Base-by-base conservation (phyloP, 192 early-diverging fungal genomes). In the Phlyctochytrium planicorne region DNA sequence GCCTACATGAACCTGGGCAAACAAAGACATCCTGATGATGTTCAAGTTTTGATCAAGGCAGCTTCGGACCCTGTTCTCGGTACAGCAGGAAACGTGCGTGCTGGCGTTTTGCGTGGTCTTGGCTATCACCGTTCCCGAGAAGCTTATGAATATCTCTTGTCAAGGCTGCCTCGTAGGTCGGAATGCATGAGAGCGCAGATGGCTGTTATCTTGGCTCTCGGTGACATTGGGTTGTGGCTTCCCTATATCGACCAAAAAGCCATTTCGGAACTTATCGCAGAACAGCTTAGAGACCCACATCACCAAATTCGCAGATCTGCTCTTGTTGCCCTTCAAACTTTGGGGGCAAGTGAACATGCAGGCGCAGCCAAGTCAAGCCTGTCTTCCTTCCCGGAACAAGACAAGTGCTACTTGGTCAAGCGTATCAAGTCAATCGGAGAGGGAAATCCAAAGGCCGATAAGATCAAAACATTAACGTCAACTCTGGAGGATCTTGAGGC, bases 11-110 rank as follows among this genome's bases (percentile, higher is more conserved):
- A 68, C 53, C 66, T 84, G 6, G 82, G 75, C 20, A 34, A 53
- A 20, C 82, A 84, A 60, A 63, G 67, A 20, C 68, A 82, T 62
- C 73, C 76, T 12, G 73, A 72, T 36, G 82, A 84, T 59, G 30
- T 76, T 2, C 36, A 25, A 0, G 71, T 74, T 47, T 66, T 84
- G 29, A 36, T 84, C 1, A 30, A 63, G 10, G 74, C 77, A 36
- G 70, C 75, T 1, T 59, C 76, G 59, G 82, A 80, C 32, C 67
- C 70, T 47, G 72, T 77, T 72, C 17, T 3, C 29, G 33, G 32
- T 30, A 71, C 63, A 1, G 52, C 56, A 32, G 75, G 62, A 0
- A 34, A 74, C 31, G 60, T 75, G 34, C 67, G 78, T 6, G 23
- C 32, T 10, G 79, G 75, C 25, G 80, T 80, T 29, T 68, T 84